A percentile compares a stretch with the other conserved stretches of the same genome.
These are phyloP conservation scores for Pseudocercospora ulei DNA, from an alignment of 2,329 filamentous ascomycete species.

Conservation along the genomic window DNA sequence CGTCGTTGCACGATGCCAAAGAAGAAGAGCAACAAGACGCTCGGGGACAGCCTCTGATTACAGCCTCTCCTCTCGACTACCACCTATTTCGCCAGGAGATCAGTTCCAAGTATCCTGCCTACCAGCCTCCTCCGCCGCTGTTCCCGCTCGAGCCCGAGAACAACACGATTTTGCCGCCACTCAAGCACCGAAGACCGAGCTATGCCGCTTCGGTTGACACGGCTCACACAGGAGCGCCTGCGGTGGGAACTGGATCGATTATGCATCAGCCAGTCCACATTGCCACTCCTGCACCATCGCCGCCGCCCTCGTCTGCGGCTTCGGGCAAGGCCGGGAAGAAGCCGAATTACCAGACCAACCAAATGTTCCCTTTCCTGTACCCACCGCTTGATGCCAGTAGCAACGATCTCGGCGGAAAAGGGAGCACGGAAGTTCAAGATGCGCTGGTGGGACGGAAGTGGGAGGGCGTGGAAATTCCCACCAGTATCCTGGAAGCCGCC, in stretches of 20 bases:
- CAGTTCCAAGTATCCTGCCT: slow-evolving; percentile 93
- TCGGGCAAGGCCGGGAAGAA: slow-evolving; percentile 88
- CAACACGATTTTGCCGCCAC: slow-evolving; percentile 76
- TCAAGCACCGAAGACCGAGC: slow-evolving; percentile 59
- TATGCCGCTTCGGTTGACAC: slow-evolving; percentile 29
- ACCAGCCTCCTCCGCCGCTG: slow-evolving; percentile 73
- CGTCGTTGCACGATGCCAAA: slow-evolving; percentile 52
- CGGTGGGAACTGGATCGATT: slow-evolving; percentile 56
- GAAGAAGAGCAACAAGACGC: slow-evolving; percentile 48
- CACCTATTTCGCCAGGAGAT: slow-evolving; percentile 95
- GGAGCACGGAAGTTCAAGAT: slow-evolving; percentile 69
- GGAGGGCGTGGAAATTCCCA: slow-evolving; percentile 89
- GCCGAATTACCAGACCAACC: slow-evolving; percentile 98
- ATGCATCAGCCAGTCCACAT: slow-evolving; percentile 95
- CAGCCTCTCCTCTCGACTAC: slow-evolving; percentile 88
- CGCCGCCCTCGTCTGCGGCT: slow-evolving; percentile 79
- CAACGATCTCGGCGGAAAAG: slow-evolving; percentile 84
- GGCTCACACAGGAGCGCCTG: slow-evolving; percentile 41
- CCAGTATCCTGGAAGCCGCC: slow-evolving; percentile 89
- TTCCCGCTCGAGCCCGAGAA: slow-evolving; percentile 84
- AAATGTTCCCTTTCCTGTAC: slow-evolving; percentile 96
- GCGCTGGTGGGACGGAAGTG: slow-evolving; percentile 70
- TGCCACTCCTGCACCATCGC: slow-evolving; percentile 92
- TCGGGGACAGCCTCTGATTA: slow-evolving; percentile 68
- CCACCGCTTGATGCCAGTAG: slow-evolving; percentile 81